These are phyloP conservation scores for Gliomastix tumulicola DNA, from an alignment of 2,329 filamentous ascomycete species.

Conservation along the genomic window DNA sequence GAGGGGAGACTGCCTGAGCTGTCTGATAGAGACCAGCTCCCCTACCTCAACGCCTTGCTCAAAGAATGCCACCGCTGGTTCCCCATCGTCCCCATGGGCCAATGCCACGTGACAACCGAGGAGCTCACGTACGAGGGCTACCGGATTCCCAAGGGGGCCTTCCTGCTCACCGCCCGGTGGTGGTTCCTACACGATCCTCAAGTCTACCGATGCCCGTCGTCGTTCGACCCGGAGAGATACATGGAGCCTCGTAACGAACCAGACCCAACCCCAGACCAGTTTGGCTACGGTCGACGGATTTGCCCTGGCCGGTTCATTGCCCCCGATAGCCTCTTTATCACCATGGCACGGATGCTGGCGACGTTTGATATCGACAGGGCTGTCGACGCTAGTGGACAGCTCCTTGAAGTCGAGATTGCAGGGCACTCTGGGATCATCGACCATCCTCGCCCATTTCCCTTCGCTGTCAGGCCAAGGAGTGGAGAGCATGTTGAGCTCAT, in stretches of 20 bases:
- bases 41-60: conserved; percentile 19
- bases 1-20: conserved; percentile 17
- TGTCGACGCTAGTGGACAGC: neutral
- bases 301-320: conserved; percentile 12
- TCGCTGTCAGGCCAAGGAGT: conserved; percentile 5
- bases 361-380: conserved; percentile 29
- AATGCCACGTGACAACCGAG: conserved; percentile 28
- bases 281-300: conserved; percentile 12
- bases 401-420: conserved; percentile 4
- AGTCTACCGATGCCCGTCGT: conserved; percentile 42
- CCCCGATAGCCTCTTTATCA: conserved; percentile 9
- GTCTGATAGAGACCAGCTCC: conserved; percentile 16
- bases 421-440: conserved; percentile 8
- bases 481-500: conserved; percentile 7
- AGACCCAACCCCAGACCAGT: conserved; percentile 8
- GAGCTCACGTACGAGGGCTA: conserved; percentile 15
- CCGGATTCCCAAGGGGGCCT: conserved; percentile 16
- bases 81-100: conserved; percentile 22
- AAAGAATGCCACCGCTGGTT: conserved; percentile 22
- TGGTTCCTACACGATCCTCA: conserved; percentile 57
- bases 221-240: conserved; percentile 25
- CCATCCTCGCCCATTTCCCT: conserved; percentile 6
- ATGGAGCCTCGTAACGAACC: conserved; percentile 4
- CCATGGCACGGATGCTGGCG: conserved; percentile 26
- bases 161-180: conserved; percentile 14